Evolutionary conservation across 345 rosid species (phyloP).

Genomic region (Citrus medica): DNA sequence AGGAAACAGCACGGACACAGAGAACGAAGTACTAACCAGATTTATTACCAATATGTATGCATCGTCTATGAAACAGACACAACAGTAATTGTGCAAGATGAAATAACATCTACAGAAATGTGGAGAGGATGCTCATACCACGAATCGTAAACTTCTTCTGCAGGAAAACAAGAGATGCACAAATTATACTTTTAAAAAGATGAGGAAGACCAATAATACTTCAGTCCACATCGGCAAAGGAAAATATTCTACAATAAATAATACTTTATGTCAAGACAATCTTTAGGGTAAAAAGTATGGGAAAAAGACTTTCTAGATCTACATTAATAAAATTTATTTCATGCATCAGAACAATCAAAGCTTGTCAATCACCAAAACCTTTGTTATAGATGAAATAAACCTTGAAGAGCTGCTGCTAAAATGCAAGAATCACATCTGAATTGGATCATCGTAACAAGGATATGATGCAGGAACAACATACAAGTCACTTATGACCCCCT

Average conservation of each 20-base stretch:
- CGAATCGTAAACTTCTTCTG: constrained; percentile 1
- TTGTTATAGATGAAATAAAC: neutral
- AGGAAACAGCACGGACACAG: neutral
- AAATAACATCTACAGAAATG: neutral
- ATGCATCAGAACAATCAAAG: neutral
- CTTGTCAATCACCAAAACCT: neutral
- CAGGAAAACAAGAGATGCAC: neutral
- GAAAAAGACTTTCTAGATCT: neutral
- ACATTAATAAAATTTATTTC: neutral
- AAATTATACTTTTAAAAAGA: neutral
- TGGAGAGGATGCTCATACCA: neutral
- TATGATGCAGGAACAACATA: neutral
- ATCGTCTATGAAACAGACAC: neutral
- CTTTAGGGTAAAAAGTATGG: neutral
- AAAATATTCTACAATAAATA: too few relatives aligned
- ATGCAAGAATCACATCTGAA: neutral
- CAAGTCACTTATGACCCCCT: neutral
- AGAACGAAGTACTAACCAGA: neutral
- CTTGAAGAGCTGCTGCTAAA: neutral
- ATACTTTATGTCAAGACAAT: neutral
- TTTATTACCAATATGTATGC: neutral
- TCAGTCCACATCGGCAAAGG: neutral
- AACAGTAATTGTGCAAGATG: neutral
- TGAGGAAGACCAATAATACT: neutral
- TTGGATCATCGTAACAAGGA: neutral